Evolutionary conservation across 2,329 filamentous ascomycete genomes (phyloP), one percentile per base, ranked within the genome.

Genomic region (Talaromyces sp.): DNA sequence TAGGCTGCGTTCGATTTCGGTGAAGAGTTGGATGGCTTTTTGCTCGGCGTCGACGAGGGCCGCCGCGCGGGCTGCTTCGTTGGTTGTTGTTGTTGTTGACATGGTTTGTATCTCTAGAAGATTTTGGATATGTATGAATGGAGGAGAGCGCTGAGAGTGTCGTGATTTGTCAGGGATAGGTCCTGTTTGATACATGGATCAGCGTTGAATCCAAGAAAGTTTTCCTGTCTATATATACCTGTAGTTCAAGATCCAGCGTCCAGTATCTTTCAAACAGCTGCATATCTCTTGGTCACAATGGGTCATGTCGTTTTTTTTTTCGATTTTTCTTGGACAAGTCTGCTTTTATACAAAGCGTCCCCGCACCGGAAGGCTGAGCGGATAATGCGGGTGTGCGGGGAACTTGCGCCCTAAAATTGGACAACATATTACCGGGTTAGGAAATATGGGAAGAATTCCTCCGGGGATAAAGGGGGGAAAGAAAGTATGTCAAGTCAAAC

Each of bases 1-100:
- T 2, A 81, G 70, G 36, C 72, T 69, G 9, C 65, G 62, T 54
- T 77, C 77, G 60, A 81, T 81, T 58, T 79, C 78, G 5, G 73
- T 64, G 62, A 81, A 81, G 5, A 81, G 70, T 11, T 67, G 63
- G 17, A 72, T 63, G 1, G 79, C 78, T 63, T 80, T 80, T 57
- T 65, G 66, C 62, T 81, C 73, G 4, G 78, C 79, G n/a, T 78
- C 73, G 15, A 70, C 67, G 10, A 81, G 77, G 55, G 66, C 69
- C 5, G 71, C 69, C 11, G 71, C 71, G 17, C 71, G 68, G 50
- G 69, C 61, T 11, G 58, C 43, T 62, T 68, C 61, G 35, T 54
- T 56, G 25, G 43, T 46, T 46, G 43, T 25, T 25, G 31, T 46
- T 46, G 28, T 10, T n/a, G 3, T 31, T 17, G 36, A n/a, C n/a